phyloP scores from a whole-genome alignment of 768 basidiomycete species.

The Agaricus sinodeliciosus region DNA sequence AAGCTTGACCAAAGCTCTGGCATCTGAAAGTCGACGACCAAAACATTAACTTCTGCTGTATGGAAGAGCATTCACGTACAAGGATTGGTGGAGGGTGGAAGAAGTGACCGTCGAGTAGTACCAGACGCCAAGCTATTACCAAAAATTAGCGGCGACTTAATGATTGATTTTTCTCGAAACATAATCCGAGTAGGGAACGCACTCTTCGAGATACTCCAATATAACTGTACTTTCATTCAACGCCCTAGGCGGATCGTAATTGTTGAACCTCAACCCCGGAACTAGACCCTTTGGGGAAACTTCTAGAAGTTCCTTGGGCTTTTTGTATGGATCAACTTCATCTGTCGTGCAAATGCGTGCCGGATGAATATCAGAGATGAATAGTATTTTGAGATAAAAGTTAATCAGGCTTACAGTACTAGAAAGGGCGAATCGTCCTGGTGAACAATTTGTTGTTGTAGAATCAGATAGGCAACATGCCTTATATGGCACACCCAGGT shows the following conservation, averaged over 20 bases:
- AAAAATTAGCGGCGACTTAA: no score
- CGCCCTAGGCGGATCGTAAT: slow-evolving; percentile 47
- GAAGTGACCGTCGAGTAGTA: slow-evolving; percentile 41
- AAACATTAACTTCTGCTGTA: neutral
- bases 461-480: slow-evolving; percentile 26
- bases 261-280: slow-evolving; percentile 55
- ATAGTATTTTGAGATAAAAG: neutral
- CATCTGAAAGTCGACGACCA: slow-evolving; percentile 35
- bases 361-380: neutral
- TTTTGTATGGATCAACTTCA: slow-evolving; percentile 80
- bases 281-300: slow-evolving; percentile 81
- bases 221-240: slow-evolving; percentile 80
- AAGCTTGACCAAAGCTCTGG: slow-evolving; percentile 58
- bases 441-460: neutral
- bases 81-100: slow-evolving; percentile 52
- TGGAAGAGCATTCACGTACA: slow-evolving; percentile 33
- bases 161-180: no score
- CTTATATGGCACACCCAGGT: slow-evolving; percentile 64
- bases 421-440: neutral
- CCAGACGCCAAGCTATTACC: slow-evolving; percentile 31
- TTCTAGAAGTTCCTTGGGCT: slow-evolving; percentile 72
- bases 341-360: slow-evolving; percentile 29
- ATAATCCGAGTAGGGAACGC: no score
- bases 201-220: slow-evolving; percentile 77
- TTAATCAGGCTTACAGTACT: slow-evolving; percentile 17